Evolutionary conservation across 148 eudicot genomes (phyloP).

Genomic region (Cornus florida): DNA sequence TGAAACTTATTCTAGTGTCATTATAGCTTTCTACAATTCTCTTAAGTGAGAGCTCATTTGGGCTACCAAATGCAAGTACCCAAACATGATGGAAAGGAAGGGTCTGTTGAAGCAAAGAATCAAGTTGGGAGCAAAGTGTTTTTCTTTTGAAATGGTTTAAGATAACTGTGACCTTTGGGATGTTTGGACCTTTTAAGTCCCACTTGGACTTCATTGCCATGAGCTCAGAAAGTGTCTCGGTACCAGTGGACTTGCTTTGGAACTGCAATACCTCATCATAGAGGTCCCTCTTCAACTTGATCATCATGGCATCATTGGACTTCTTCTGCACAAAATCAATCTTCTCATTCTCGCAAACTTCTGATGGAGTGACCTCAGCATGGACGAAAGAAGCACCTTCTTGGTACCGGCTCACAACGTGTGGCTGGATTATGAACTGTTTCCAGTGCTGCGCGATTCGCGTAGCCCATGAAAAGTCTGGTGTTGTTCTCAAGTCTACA

Average conservation of each 20-base stretch:
- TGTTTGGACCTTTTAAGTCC: constrained; percentile 50
- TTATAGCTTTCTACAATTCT: constrained; percentile 82
- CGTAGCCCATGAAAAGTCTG: constrained; percentile 85
- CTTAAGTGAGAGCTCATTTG: constrained; percentile 61
- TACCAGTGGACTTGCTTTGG: constrained; percentile 50
- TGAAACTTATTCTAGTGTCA: constrained; percentile 73
- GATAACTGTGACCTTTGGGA: constrained; percentile 76
- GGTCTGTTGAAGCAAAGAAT: constrained; percentile 84
- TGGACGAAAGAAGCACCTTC: constrained; percentile 30
- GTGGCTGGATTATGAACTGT: constrained; percentile 58
- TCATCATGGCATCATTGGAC: constrained; percentile 76
- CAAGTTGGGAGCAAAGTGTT: constrained; percentile 83
- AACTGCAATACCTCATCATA: constrained; percentile 62
- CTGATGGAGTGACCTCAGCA: constrained; percentile 33
- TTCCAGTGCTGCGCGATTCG: constrained; percentile 76
- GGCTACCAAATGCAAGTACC: constrained; percentile 94
- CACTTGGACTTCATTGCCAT: constrained; percentile 89
- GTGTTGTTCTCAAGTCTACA: constrained; percentile 67
- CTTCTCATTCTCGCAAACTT: constrained; percentile 80
- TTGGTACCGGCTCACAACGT: constrained; percentile 62
- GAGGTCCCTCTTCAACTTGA: constrained; percentile 76
- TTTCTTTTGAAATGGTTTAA: constrained; percentile 91
- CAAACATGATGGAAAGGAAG: constrained; percentile 93
- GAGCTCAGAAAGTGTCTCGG: constrained; percentile 63
- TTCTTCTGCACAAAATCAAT: constrained; percentile 89